These are phyloP conservation scores for Saprolegnia diclina DNA, from an alignment of 352 stramenopile species.

Conservation along the genomic window DNA sequence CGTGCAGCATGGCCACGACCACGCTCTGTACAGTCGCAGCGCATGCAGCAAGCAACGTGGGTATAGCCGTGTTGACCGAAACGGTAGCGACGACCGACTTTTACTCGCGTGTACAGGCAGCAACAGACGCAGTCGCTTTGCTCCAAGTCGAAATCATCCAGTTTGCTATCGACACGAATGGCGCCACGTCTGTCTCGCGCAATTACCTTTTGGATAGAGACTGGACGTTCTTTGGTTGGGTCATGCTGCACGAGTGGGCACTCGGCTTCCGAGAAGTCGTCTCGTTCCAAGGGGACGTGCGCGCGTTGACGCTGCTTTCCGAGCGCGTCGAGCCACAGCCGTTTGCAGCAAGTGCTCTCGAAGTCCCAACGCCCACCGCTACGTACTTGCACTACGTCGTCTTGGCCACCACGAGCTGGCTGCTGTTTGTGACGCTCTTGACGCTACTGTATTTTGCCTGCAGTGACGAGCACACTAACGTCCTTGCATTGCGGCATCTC, in stretches of 20 bases:
- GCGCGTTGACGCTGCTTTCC: not conserved
- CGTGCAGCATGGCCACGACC: not conserved
- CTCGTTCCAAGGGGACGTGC: constrained; percentile 4
- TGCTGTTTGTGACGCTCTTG: not conserved
- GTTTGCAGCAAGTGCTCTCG: not conserved
- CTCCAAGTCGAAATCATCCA: not conserved
- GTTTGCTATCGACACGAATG: constrained; percentile 1
- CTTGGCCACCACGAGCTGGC: not conserved
- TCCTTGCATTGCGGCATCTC: not conserved
- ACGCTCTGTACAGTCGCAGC: not conserved
- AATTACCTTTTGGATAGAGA: not conserved
- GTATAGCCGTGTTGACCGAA: not conserved
- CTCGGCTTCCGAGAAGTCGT: constrained; percentile 10
- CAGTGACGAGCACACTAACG: not conserved
- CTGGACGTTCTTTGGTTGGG: constrained; percentile 17
- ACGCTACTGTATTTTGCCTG: not conserved
- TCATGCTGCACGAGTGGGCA: constrained; percentile 8
- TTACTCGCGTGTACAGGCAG: not conserved
- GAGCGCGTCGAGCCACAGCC: not conserved
- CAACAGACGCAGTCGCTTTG: not conserved
- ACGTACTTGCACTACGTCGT: not conserved
- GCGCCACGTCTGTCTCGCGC: not conserved
- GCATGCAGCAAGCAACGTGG: not conserved
- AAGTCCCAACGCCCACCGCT: not conserved
- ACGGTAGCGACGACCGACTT: not conserved